phyloP scores from a whole-genome alignment of 805 yeast species.

The Barnettozyma sucrosica region DNA sequence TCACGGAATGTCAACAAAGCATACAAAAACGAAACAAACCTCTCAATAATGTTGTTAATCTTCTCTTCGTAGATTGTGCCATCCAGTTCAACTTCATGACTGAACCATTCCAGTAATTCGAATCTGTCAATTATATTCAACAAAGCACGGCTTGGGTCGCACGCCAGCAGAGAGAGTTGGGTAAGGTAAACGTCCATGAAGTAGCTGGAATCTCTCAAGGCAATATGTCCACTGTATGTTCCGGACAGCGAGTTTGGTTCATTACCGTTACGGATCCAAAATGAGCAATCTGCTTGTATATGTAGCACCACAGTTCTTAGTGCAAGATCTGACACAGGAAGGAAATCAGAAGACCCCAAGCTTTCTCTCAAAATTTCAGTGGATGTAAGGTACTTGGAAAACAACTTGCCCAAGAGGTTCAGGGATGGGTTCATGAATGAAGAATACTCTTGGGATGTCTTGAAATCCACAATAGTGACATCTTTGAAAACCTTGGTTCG shows the following conservation, averaged over 20 bases:
- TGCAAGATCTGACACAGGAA: constrained; percentile 49
- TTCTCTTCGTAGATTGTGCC: constrained; percentile 45
- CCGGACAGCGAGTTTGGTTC: constrained; percentile 46
- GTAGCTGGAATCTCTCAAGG: constrained; percentile 48
- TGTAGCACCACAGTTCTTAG: constrained; percentile 55
- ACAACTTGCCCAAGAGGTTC: constrained; percentile 40
- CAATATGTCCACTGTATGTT: constrained; percentile 38
- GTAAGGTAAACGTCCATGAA: constrained; percentile 68
- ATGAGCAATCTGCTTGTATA: constrained; percentile 56
- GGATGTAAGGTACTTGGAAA: constrained; percentile 2
- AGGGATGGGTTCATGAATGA: constrained; percentile 59
- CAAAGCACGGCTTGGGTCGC: constrained; percentile 51
- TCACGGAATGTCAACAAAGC: constrained; percentile 66
- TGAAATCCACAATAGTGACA: constrained; percentile 4
- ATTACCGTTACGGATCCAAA: constrained; percentile 72
- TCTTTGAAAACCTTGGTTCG: background rate
- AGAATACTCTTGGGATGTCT: constrained; percentile 37
- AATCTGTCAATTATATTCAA: constrained; percentile 50
- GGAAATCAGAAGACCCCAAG: constrained; percentile 31
- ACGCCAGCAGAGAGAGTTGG: constrained; percentile 53
- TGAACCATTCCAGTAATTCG: constrained; percentile 49
- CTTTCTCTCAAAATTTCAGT: background rate
- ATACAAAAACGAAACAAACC: constrained; percentile 66
- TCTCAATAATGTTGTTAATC: constrained; percentile 65
- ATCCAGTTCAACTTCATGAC: constrained; percentile 27